These are phyloP conservation scores for Chlorophyllum brunneum DNA, from an alignment of 768 basidiomycete genomes.

Conservation along the genomic window DNA sequence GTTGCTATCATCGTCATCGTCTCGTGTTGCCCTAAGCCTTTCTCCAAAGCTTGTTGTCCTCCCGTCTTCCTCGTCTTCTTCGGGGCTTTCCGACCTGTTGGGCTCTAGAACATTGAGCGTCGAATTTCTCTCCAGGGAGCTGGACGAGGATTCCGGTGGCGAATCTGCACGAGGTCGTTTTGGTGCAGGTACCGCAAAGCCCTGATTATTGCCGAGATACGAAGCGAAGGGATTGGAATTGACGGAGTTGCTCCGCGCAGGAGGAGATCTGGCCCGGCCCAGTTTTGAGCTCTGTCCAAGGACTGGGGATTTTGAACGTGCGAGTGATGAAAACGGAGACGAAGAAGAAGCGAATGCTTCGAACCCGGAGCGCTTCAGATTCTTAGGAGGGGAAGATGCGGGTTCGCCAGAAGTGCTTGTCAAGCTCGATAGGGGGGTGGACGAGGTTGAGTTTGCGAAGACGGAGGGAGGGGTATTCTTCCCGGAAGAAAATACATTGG, in stretches of 20 bases:
- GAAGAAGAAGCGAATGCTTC: constrained; percentile 27
- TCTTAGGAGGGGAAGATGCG: constrained; percentile 19
- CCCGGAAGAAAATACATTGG: constrained; percentile 46
- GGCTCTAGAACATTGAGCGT: constrained; percentile 4
- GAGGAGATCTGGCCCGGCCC: constrained; percentile 52
- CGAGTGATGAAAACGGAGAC: constrained; percentile 27
- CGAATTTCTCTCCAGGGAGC: constrained; percentile 38
- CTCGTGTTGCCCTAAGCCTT: constrained; percentile 58
- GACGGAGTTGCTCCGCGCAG: constrained; percentile 37
- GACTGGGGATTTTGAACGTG: constrained; percentile 52
- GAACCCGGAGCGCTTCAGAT: constrained; percentile 30
- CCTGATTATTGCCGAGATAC: constrained; percentile 50
- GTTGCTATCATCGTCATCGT: constrained; percentile 49
- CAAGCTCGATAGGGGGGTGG: constrained; percentile 15
- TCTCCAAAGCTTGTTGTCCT: constrained; percentile 53
- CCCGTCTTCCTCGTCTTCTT: constrained; percentile 44
- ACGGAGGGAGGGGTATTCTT: constrained; percentile 26
- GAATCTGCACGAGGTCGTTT: constrained; percentile 56
- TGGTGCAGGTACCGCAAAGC: constrained; percentile 45
- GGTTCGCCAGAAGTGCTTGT: constrained; percentile 1
- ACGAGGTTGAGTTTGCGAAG: constrained; percentile 13
- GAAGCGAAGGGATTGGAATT: constrained; percentile 55
- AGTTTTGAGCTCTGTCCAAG: constrained; percentile 38
- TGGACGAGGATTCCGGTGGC: constrained; percentile 39
- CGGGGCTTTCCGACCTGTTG: constrained; percentile 35